phyloP scores from a whole-genome alignment of 75 land plant genomes.

The Pseudotsuga menziesii region DNA sequence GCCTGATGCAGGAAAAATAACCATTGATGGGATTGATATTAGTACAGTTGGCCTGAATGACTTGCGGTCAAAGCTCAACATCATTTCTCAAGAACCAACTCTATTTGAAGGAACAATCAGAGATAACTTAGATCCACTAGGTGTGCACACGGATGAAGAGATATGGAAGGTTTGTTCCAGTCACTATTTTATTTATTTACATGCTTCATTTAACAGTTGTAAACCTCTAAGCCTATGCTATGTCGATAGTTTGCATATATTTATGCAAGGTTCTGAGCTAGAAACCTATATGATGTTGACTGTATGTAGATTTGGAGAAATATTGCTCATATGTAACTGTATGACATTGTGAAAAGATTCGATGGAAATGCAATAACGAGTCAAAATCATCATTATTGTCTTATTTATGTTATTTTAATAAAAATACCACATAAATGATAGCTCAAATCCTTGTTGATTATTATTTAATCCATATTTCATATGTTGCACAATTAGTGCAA shows the following conservation, averaged over 20 bases:
- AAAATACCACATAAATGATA: too few relatives aligned
- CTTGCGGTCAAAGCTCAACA: conserved; percentile 63
- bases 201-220: not conserved
- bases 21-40: conserved; percentile 79
- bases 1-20: conserved; percentile 61
- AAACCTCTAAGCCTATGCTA: not conserved
- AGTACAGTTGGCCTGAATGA: conserved; percentile 68
- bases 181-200: not conserved
- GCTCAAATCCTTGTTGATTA: too few relatives aligned
- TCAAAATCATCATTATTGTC: too few relatives aligned
- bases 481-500: too few relatives aligned
- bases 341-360: too few relatives aligned
- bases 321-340: too few relatives aligned
- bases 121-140: conserved; percentile 83
- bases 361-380: too few relatives aligned
- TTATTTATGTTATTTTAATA: too few relatives aligned
- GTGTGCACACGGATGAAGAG: conserved; percentile 50
- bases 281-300: too few relatives aligned
- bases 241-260: not conserved
- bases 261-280: not conserved
- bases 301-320: too few relatives aligned
- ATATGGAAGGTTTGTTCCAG: conserved; percentile 53
- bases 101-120: conserved; percentile 77
- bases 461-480: too few relatives aligned
- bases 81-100: conserved; percentile 92